These are phyloP conservation scores for Fusarium sp. DNA, from an alignment of 2,329 filamentous ascomycete genomes.

Conservation along the genomic window DNA sequence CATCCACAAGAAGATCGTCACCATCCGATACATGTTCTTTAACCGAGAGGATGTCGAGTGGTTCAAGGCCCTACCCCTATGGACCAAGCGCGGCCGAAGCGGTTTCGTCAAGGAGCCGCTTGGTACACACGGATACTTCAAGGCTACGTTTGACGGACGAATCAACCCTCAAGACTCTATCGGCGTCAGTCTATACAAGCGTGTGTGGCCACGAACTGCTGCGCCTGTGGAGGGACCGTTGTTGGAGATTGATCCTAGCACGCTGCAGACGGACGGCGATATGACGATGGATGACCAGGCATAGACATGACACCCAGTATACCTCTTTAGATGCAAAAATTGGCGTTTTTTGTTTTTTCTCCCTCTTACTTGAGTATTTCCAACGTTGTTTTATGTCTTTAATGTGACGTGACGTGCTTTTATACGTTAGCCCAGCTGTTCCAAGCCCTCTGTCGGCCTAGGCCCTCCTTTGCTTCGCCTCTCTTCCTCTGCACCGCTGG, in stretches of 20 bases:
- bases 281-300: constrained; percentile 52
- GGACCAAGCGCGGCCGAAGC: constrained; percentile 88
- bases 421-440: constrained; percentile 51
- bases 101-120: constrained; percentile 94
- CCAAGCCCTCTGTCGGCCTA: constrained; percentile 65
- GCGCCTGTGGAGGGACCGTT: constrained; percentile 57
- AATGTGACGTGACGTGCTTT: constrained; percentile 9
- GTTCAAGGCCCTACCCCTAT: constrained; percentile 96
- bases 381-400: background rate
- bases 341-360: constrained; percentile 41
- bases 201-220: constrained; percentile 81
- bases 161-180: constrained; percentile 97
- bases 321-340: constrained; percentile 45
- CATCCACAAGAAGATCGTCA: constrained; percentile 98
- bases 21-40: constrained; percentile 99
- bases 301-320: constrained; percentile 46
- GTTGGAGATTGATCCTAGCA: constrained; percentile 50
- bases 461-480: constrained; percentile 66
- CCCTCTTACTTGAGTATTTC: constrained; percentile 17
- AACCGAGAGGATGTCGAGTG: constrained; percentile 93
- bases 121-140: constrained; percentile 99
- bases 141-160: constrained; percentile 95
- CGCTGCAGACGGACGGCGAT: constrained; percentile 44
- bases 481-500: constrained; percentile 79
- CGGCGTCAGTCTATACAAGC: constrained; percentile 88